Evolutionary conservation across 75 land plant genomes (phyloP).

Genomic region (Ceratopteris richardii): DNA sequence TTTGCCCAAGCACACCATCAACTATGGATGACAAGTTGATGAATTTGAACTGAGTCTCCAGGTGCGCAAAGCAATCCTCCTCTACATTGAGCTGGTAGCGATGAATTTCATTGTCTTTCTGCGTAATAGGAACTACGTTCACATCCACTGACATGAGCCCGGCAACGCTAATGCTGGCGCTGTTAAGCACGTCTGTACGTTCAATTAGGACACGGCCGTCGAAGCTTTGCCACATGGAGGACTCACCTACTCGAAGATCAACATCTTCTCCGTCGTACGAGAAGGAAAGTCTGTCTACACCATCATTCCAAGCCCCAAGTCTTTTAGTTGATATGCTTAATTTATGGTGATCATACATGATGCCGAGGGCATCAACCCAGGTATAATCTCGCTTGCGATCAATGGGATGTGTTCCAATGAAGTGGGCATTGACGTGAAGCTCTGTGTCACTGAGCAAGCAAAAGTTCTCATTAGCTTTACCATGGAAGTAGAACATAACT

Average conservation of each 20-base stretch:
- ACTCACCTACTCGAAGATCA: slow-evolving; percentile 18
- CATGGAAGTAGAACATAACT: slow-evolving; percentile 41
- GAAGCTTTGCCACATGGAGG: slow-evolving; percentile 21
- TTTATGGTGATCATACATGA: slow-evolving; percentile 29
- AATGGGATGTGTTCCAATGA: slow-evolving; percentile 38
- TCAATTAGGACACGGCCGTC: background rate
- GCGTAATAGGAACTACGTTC: slow-evolving; percentile 42
- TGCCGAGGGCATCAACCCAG: slow-evolving; percentile 56
- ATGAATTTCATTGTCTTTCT: slow-evolving; percentile 38
- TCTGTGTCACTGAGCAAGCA: slow-evolving; percentile 18
- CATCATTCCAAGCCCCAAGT: slow-evolving; percentile 20
- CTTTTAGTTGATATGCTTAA: slow-evolving; percentile 15
- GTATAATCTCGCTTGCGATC: slow-evolving; percentile 56
- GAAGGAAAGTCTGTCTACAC: slow-evolving; percentile 22
- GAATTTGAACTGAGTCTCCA: slow-evolving; percentile 33
- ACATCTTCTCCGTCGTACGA: slow-evolving; percentile 28
- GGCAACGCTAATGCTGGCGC: too few species aligned
- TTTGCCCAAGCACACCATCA: slow-evolving; percentile 54
- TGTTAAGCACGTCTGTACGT: background rate
- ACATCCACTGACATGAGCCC: slow-evolving; percentile 29
- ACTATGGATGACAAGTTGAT: slow-evolving; percentile 28
- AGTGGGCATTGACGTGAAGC: slow-evolving; percentile 34
- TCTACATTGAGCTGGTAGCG: slow-evolving; percentile 31
- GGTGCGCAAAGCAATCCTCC: slow-evolving; percentile 45
- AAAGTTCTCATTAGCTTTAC: slow-evolving; percentile 16